Evolutionary conservation across 2,329 filamentous ascomycete species (phyloP).

Genomic region (Plenodomus tracheiphilus): DNA sequence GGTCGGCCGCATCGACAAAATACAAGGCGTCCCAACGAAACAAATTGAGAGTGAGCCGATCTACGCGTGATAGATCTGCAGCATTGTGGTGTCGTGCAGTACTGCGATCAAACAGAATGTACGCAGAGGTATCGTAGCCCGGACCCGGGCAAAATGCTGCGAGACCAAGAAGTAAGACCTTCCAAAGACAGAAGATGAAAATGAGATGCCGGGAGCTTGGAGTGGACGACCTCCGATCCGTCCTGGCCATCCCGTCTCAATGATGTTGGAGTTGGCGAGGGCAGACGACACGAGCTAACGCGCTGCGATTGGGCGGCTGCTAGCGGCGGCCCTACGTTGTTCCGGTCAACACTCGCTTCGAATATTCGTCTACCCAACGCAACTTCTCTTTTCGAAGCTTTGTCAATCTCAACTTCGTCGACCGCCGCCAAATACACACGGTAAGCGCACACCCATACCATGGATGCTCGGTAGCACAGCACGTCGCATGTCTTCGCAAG

Average conservation of each 20-base stretch:
- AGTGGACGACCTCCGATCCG: not conserved
- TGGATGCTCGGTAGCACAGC: slow-evolving; percentile 38
- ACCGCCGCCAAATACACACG: slow-evolving; percentile 41
- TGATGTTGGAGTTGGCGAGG: slow-evolving; percentile 2
- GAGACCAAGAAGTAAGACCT: slow-evolving; percentile 65
- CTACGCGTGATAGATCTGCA: slow-evolving; percentile 14
- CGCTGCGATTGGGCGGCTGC: slow-evolving; percentile 14
- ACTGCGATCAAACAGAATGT: slow-evolving; percentile 49
- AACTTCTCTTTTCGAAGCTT: slow-evolving; percentile 20
- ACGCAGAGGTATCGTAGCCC: slow-evolving; percentile 79
- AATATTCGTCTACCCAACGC: slow-evolving; percentile 11
- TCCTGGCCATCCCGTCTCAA: slow-evolving; percentile 2
- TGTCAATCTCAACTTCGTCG: slow-evolving; percentile 38
- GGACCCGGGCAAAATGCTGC: slow-evolving; percentile 60
- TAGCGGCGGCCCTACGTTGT: slow-evolving; percentile 20
- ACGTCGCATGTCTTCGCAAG: slow-evolving; percentile 34
- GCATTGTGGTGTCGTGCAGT: slow-evolving; percentile 21
- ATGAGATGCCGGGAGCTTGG: slow-evolving; percentile 10
- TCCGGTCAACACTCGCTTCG: slow-evolving; percentile 22
- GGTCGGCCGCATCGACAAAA: slow-evolving; percentile 64
- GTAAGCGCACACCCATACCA: slow-evolving; percentile 41
- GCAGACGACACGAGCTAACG: slow-evolving; percentile 1
- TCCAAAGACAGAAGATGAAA: slow-evolving; percentile 65
- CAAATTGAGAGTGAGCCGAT: slow-evolving; percentile 58
- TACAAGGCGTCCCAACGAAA: slow-evolving; percentile 84